Percentiles rank a stretch among this genome's conserved stretches.
Conservation (phyloP, 257 asterid genomes). For the Solanum chilense region DNA sequence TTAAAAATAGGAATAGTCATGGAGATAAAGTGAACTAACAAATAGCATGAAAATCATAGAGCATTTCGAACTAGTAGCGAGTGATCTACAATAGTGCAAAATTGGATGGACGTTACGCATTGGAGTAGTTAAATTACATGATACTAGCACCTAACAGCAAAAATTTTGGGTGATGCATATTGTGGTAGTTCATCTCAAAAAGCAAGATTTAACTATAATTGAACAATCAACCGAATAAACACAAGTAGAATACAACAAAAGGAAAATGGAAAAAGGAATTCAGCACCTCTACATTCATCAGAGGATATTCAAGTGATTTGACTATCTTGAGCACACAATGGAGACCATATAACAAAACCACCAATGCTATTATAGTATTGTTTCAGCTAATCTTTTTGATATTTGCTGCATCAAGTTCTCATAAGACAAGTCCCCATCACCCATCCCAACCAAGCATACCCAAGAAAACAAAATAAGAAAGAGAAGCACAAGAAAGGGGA, state of each 20-base stretch:
- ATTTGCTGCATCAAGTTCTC: neutral
- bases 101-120: neutral
- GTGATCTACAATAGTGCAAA: neutral
- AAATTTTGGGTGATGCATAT: neutral
- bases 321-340: neutral
- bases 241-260: neutral
- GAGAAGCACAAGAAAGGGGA: neutral
- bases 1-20: neutral
- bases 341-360: neutral
- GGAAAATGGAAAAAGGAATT: neutral
- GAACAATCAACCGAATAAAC: neutral
- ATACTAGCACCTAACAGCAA: neutral
- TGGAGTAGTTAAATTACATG: neutral
- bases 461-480: neutral
- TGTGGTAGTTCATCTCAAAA: neutral
- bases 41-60: neutral
- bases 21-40: neutral
- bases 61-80: neutral
- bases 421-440: neutral
- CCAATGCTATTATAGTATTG: neutral
- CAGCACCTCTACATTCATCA: neutral
- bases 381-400: neutral
- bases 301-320: neutral
- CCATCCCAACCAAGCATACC: neutral
- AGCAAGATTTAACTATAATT: neutral